Base-by-base conservation (phyloP, 73 alveolate genomes). In the Uronychia setigera region DNA sequence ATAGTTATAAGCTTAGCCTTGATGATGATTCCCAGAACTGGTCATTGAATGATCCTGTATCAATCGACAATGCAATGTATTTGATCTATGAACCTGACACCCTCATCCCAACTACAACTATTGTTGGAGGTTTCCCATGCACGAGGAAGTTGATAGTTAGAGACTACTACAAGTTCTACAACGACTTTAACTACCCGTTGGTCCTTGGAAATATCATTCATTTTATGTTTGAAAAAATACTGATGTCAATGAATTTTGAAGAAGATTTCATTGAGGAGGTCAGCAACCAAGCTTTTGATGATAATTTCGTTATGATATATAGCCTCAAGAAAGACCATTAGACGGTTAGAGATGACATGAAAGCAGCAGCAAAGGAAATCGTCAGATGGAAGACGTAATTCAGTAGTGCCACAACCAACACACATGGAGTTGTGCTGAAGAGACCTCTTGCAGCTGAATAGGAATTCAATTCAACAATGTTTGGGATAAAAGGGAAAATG, bases 401-500 rank as follows among this genome's bases (percentile, higher is more conserved):
- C 26, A 26, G 31, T 31, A n/a, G 32, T 27, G 60, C 74, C 60
- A 78, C 30, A 19, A 60, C 26, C 59, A 88, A 88, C 74, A 27
- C 46, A 35, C 60, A 74, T 46, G 76, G 81, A 33, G 60, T 88
- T 1, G 75, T 32, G 32, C 79, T 33, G 32, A 28, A 26, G 32
- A 31, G 58, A 14, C 79, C 77, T 60, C 30, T 91, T n/a, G 96
- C 93, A 5, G 85, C 96, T 26, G 96, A 91, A 35, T 80, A 91
- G 74, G 96, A 91, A 59, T 85, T 91, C 80, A 89, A 85, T 31
- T 74, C 93, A 0, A 46, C 35, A 14, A 85, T 79, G 25, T 91
- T 30, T 79, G 96, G 96, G 25, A 82, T 91, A 26, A 91, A 91
- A 60, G 96, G 96, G 1, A 86, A 86, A 31, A 91, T 91, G 9